These are phyloP conservation scores for Taphrina populina DNA, from an alignment of 1,139 yeast species.

Conservation along the genomic window DNA sequence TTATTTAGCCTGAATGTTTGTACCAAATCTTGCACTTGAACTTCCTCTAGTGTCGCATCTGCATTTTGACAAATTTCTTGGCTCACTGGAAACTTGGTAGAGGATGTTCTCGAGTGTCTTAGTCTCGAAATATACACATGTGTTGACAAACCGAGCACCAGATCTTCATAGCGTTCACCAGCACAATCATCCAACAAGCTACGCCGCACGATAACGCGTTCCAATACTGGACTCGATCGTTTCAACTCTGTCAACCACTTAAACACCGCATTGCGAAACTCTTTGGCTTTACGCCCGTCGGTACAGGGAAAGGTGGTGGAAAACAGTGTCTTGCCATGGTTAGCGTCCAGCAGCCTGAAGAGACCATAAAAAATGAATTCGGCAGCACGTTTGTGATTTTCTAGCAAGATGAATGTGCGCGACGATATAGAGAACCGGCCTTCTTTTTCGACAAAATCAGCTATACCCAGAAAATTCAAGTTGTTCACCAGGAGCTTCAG, in stretches of 20 bases:
- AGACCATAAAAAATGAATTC: slow-evolving; percentile 11
- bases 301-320: background rate
- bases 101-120: background rate
- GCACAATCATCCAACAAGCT: slow-evolving; percentile 19
- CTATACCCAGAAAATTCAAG: slow-evolving; percentile 4
- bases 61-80: too few relatives aligned
- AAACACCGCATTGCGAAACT: slow-evolving; percentile 17
- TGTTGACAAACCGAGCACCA: background rate
- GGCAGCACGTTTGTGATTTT: slow-evolving; percentile 12
- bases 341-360: background rate
- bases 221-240: background rate
- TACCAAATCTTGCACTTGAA: slow-evolving; percentile 7
- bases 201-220: slow-evolving; percentile 7
- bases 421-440: background rate
- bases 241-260: slow-evolving; percentile 21
- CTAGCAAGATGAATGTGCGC: slow-evolving; percentile 9
- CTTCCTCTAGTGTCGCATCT: background rate
- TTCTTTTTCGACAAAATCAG: background rate
- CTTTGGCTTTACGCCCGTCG: slow-evolving; percentile 7
- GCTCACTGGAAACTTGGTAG: background rate
- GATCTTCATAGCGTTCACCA: slow-evolving; percentile 23
- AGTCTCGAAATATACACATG: background rate
- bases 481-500: slow-evolving; percentile 7
- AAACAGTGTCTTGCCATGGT: background rate
- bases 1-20: slow-evolving; percentile 12